Percentiles rank a stretch among this genome's conserved stretches.
phyloP scores from a whole-genome alignment of 306 rosid genomes.

The Cucumis cinereus region DNA sequence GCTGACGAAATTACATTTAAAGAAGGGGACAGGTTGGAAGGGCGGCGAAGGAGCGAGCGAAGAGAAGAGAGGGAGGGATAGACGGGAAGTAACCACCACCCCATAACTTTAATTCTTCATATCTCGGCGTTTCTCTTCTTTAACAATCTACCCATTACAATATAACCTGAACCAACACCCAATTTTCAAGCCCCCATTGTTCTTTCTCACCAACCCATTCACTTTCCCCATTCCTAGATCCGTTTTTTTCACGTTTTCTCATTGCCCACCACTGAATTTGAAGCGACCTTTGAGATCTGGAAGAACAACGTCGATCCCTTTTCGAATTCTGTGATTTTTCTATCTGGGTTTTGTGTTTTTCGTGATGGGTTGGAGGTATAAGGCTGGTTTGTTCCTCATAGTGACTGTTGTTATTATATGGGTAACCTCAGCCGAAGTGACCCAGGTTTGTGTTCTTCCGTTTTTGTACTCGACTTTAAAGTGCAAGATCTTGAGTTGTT shows the following conservation, averaged over 20 bases:
- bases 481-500: background rate
- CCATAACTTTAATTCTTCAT: background rate
- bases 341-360: constrained; percentile 22
- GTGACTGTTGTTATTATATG: constrained; percentile 78
- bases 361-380: constrained; percentile 71
- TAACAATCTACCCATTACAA: background rate
- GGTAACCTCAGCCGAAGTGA: constrained; percentile 95
- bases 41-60: background rate
- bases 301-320: constrained; percentile 21
- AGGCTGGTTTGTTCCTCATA: constrained; percentile 70
- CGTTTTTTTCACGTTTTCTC: background rate
- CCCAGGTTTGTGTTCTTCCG: constrained; percentile 49
- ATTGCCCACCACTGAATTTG: background rate
- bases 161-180: background rate
- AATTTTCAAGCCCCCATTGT: background rate
- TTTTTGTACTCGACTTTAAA: background rate
- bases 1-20: background rate
- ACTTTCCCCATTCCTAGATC: background rate
- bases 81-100: constrained; percentile 2
- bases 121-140: background rate
- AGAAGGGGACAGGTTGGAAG: background rate
- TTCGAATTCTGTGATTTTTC: background rate
- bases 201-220: background rate
- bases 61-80: background rate
- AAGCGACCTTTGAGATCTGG: background rate